phyloP scores from a whole-genome alignment of 495 filamentous ascomycete genomes.

The Acidiella bohemica region DNA sequence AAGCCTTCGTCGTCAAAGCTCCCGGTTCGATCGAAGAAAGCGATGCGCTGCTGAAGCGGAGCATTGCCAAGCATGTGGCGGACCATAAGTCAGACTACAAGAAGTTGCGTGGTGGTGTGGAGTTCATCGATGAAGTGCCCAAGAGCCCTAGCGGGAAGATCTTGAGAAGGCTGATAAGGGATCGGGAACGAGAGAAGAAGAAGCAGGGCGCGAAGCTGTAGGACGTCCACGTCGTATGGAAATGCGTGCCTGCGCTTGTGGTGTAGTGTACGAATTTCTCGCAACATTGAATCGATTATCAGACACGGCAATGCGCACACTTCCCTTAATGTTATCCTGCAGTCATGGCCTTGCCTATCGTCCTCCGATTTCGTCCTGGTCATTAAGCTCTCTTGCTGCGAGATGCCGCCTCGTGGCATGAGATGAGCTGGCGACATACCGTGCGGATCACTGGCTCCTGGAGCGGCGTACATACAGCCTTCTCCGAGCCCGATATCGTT shows the following conservation, averaged over 20 bases:
- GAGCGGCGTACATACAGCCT: conserved; percentile 1
- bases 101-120: conserved; percentile 74
- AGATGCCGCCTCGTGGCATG: too few relatives aligned
- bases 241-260: background rate
- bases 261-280: too few relatives aligned
- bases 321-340: too few relatives aligned
- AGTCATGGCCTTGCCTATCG: too few relatives aligned
- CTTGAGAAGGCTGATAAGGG: conserved; percentile 61
- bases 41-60: conserved; percentile 43
- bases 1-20: conserved; percentile 74
- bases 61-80: conserved; percentile 65
- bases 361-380: too few relatives aligned
- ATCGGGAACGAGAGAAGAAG: conserved; percentile 59
- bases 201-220: conserved; percentile 47
- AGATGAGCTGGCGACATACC: background rate
- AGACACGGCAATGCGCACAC: too few relatives aligned
- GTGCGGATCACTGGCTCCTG: conserved; percentile 6
- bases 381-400: too few relatives aligned
- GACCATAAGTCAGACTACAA: conserved; percentile 78
- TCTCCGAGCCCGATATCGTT: background rate
- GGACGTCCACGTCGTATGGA: background rate
- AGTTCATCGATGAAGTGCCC: conserved; percentile 63
- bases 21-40: conserved; percentile 43
- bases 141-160: conserved; percentile 95
- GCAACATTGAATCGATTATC: too few relatives aligned